Conservation (phyloP, 2,329 filamentous ascomycete species). For the Trematosphaeria pertusa region DNA sequence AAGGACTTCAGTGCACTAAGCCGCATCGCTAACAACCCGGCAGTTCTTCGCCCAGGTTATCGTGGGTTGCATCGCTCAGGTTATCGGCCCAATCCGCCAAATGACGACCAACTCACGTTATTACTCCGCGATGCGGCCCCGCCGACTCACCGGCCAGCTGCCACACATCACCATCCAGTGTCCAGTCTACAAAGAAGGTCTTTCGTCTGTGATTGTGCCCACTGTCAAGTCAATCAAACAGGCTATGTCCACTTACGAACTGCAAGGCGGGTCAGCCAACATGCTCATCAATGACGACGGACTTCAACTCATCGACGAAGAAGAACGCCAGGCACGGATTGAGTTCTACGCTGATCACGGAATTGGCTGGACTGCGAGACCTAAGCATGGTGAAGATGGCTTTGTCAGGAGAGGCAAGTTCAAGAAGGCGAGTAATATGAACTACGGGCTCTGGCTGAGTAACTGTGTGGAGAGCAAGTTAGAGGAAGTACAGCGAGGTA, state of each 20-base stretch:
- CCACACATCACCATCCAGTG: constrained; percentile 80
- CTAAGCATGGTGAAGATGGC: constrained; percentile 46
- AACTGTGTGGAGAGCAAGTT: constrained; percentile 69
- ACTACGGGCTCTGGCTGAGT: constrained; percentile 69
- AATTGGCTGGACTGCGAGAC: constrained; percentile 59
- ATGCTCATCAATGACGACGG: constrained; percentile 75
- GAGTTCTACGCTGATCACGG: constrained; percentile 59
- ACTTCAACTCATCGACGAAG: constrained; percentile 65
- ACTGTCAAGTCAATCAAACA: constrained; percentile 81
- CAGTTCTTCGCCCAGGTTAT: constrained; percentile 43
- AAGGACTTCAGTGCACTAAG: too few relatives aligned
- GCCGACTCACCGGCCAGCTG: constrained; percentile 63
- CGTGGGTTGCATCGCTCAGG: constrained; percentile 50
- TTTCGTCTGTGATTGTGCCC: constrained; percentile 75
- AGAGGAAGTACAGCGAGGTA: constrained; percentile 30
- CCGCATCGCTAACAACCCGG: constrained; percentile 8
- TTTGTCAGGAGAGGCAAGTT: constrained; percentile 47
- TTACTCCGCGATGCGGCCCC: constrained; percentile 69
- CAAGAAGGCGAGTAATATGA: constrained; percentile 73
- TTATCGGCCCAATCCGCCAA: constrained; percentile 78
- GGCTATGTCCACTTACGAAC: constrained; percentile 59
- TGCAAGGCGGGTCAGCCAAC: constrained; percentile 68
- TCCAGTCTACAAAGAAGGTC: constrained; percentile 86
- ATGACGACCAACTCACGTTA: constrained; percentile 79
- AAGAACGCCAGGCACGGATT: constrained; percentile 52